Base-by-base conservation (phyloP, 768 basidiomycete genomes). In the Phaeotremella fagi region DNA sequence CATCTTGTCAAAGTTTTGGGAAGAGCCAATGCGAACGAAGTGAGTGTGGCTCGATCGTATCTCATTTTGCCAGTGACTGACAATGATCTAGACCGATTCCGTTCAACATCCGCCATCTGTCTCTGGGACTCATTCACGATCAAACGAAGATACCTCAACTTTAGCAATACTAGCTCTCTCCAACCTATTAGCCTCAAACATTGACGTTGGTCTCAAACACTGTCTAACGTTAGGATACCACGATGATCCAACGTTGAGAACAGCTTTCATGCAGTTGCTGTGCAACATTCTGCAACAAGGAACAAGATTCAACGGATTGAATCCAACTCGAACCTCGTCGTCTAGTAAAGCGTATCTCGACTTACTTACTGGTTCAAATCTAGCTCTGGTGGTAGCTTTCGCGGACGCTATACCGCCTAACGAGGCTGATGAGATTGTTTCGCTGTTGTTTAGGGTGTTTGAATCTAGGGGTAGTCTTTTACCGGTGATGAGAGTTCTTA, bases 191-290 rank as follows among this genome's bases (percentile, higher is more conserved):
- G 82, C 80, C 28, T 82, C 88, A 12, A 94, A 94, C 67, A 84
- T 87, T 15, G 88, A 91, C 66, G 85, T 83, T 61, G 90, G 88
- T 4, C 83, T 92, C 68, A 90, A 90, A 71, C 88, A 92, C 70
- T 90, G 86, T 63, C 81, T 92, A 20, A 77, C 83, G 3, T 78
- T 87, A 54, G 87, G 86, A 1, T 90, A 88, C 61, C 85, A 88
- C 63, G 71, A 77, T 20, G 86, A 91, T 64, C 76, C 79, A 23
- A 75, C 80, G 33, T 84, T 85, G 63, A 82, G 88, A 14, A 79
- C 81, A 9, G 88, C 90, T 23, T 95, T 91, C 65, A 83, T 88
- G 14, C 83, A 86, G 62, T 84, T 90, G 5, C 88, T 92, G 69
- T 83, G 86, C 33, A 80, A 85, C 33, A 88, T 88, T 2, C 80